Evolutionary conservation across 768 basidiomycete genomes (phyloP), one percentile per base, ranked within the genome.

Genomic region (Ephemerocybe angulata): DNA sequence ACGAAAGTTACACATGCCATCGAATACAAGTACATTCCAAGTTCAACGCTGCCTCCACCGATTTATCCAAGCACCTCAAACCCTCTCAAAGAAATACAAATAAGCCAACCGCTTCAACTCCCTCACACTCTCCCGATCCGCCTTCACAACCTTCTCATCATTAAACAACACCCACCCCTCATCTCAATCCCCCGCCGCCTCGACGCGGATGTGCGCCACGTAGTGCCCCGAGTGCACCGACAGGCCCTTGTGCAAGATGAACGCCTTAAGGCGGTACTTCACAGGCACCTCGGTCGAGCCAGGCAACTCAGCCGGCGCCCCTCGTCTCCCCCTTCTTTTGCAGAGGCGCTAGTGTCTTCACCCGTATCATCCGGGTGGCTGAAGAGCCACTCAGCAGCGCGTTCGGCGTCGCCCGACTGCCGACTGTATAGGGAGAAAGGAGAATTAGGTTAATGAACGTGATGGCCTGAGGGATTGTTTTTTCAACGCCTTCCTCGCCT

Each of bases 301-400:
- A 1, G 69, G 67, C 0, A 73, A 53, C 1, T 62, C 25, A 6
- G 69, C 31, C 7, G 68, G 47, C 11, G 63, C 55, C 1, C n/a
- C n/a, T n/a, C n/a, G n/a, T n/a, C n/a, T n/a, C n/a, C n/a, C n/a
- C n/a, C n/a, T n/a, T n/a, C n/a, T n/a, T n/a, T n/a, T n/a, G n/a
- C n/a, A n/a, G n/a, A n/a, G n/a, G n/a, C n/a, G n/a, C n/a, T n/a
- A n/a, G n/a, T 58, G 15, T 78, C 79, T 60, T 93, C 87, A 10
- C 91, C 92, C 1, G 68, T 78, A 60, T 96, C 95, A 49, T 91
- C 93, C 0, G 94, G 89, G 64, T 98, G 93, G 55, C 80, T 90
- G 75, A 98, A 98, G 21, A 98, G 72, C 96, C 96, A 98, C 63
- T 98, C 96, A 2, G 98, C 83, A 0, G 96, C 95, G 22, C 92